Evolutionary conservation across 345 rosid genomes (phyloP).

Genomic region (Eucalyptus dawsonii): DNA sequence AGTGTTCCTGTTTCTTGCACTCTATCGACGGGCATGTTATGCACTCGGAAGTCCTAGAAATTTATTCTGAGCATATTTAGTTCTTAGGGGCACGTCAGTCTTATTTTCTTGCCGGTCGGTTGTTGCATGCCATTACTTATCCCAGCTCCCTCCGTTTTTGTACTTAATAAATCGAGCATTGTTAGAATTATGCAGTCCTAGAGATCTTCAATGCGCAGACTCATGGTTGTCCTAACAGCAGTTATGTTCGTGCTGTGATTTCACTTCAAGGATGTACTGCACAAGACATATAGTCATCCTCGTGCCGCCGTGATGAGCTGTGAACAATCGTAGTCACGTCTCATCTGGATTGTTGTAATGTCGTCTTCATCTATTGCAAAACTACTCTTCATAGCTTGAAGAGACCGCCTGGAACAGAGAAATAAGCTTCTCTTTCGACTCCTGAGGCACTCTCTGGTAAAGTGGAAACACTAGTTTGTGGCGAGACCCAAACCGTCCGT

Average conservation of each 20-base stretch:
- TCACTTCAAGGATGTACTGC: neutral
- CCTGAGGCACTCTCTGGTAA: neutral
- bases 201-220: neutral
- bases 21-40: neutral
- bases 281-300: neutral
- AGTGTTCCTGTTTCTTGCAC: neutral
- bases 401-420: neutral
- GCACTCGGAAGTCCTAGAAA: neutral
- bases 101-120: neutral
- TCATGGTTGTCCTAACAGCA: neutral
- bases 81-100: neutral
- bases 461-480: neutral
- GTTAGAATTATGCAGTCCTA: neutral
- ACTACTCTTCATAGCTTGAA: neutral
- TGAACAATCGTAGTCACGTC: neutral
- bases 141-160: neutral
- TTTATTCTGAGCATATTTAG: neutral
- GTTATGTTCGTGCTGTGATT: neutral
- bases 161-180: neutral
- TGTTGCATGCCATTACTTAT: neutral
- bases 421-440: neutral
- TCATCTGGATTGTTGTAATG: neutral
- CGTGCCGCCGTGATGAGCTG: neutral
- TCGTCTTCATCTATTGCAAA: neutral
- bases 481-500: neutral